phyloP scores from a whole-genome alignment of 495 filamentous ascomycete species.

The Staphylotrichum tortipilum region DNA sequence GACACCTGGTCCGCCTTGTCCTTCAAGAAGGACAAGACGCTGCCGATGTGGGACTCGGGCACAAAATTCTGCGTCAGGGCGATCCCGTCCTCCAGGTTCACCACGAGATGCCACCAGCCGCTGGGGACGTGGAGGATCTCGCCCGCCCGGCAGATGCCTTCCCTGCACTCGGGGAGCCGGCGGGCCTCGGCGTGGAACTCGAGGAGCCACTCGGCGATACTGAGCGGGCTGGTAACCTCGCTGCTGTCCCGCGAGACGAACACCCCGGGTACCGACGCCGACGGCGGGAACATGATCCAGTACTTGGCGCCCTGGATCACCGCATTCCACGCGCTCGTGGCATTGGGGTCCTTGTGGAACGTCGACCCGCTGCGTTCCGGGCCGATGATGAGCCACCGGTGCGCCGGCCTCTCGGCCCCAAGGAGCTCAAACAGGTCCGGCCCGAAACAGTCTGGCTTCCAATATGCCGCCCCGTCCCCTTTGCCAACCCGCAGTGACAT shows the following conservation, averaged over 20 bases:
- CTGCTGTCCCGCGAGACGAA: constrained; percentile 86
- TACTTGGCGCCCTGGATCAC: constrained; percentile 89
- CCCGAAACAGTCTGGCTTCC: constrained; percentile 80
- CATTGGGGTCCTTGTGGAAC: constrained; percentile 77
- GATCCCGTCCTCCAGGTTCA: constrained; percentile 75
- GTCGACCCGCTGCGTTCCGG: constrained; percentile 86
- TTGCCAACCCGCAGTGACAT: constrained; percentile 61
- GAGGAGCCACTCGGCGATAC: constrained; percentile 92
- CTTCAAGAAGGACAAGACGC: constrained; percentile 72
- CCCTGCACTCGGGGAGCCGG: constrained; percentile 64
- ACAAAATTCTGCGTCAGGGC: constrained; percentile 97
- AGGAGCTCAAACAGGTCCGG: constrained; percentile 81
- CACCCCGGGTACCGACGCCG: constrained; percentile 63
- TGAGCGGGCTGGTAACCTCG: constrained; percentile 89
- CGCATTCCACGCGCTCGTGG: constrained; percentile 86
- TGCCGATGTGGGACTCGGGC: constrained; percentile 61
- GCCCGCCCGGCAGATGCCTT: constrained; percentile 79
- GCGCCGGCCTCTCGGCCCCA: constrained; percentile 71
- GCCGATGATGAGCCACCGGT: constrained; percentile 89
- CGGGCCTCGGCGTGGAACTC: constrained; percentile 86
- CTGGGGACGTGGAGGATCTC: constrained; percentile 88
- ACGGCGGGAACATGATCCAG: constrained; percentile 85
- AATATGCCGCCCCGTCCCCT: constrained; percentile 55
- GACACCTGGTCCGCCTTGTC: constrained; percentile 79
- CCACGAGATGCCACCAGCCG: constrained; percentile 96